Evolutionary conservation across 352 stramenopile genomes (phyloP).

Genomic region (Phytopythium mirpurense): DNA sequence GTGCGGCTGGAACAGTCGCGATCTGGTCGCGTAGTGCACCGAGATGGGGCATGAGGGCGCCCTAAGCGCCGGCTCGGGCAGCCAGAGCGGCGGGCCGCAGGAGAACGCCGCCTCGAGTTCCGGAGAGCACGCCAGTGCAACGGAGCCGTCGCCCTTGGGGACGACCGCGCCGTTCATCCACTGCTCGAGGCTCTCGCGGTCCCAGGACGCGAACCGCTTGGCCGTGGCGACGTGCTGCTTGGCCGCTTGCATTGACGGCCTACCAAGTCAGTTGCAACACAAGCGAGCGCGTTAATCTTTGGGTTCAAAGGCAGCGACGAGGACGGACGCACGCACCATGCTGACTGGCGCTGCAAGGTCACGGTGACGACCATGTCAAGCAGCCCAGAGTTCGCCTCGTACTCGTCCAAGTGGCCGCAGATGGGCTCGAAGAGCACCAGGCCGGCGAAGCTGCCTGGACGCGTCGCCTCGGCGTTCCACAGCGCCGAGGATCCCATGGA

Average conservation of each 20-base stretch:
- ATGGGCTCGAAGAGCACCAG: conserved; percentile 47
- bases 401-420: conserved; percentile 14
- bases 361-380: conserved; percentile 23
- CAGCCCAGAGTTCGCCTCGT: neutral
- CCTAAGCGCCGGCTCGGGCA: conserved; percentile 13
- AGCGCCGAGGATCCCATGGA: conserved; percentile 37
- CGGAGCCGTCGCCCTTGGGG: conserved; percentile 6
- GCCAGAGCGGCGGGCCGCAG: conserved; percentile 11
- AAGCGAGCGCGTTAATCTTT: neutral
- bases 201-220: conserved; percentile 25
- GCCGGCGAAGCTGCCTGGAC: conserved; percentile 41
- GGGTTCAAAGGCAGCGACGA: neutral
- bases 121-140: conserved; percentile 15
- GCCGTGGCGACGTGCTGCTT: conserved; percentile 9
- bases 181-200: conserved; percentile 18
- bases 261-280: neutral
- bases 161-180: conserved; percentile 30
- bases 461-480: conserved; percentile 25
- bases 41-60: conserved; percentile 19
- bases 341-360: conserved; percentile 19
- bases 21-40: conserved; percentile 26
- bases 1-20: conserved; percentile 25
- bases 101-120: conserved; percentile 18
- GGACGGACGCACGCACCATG: conserved; percentile 10
- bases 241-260: conserved; percentile 5